These are phyloP conservation scores for Botrytis aclada DNA, from an alignment of 2,329 filamentous ascomycete genomes.

Conservation along the genomic window DNA sequence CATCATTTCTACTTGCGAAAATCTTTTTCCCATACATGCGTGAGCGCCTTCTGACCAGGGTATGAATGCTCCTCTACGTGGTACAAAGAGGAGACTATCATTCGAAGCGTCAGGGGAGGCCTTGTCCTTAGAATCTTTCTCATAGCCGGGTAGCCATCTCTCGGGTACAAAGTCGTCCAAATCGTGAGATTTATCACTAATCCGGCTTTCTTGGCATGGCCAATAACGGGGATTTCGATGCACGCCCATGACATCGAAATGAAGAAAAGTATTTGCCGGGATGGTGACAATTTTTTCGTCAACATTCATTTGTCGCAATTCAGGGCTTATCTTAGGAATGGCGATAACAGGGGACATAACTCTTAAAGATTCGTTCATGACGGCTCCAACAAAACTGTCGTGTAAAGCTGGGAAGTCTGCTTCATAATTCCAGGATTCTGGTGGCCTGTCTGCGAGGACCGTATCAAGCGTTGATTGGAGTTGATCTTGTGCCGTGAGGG, in stretches of 20 bases:
- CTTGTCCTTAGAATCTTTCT: neutral
- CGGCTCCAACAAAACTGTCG: constrained; percentile 68
- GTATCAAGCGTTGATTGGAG: constrained; percentile 68
- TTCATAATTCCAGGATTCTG: constrained; percentile 69
- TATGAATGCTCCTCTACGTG: constrained; percentile 29
- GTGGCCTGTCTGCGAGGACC: constrained; percentile 57
- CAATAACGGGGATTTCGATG: constrained; percentile 57
- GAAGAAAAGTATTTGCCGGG: constrained; percentile 41
- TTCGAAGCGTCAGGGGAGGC: neutral
- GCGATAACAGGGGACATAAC: constrained; percentile 66
- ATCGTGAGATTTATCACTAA: constrained; percentile 27
- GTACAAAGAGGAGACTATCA: neutral
- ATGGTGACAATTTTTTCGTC: constrained; percentile 22
- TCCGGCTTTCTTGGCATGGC: constrained; percentile 38
- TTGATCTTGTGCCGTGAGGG: constrained; percentile 59
- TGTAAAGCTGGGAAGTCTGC: constrained; percentile 61
- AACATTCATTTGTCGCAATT: constrained; percentile 52
- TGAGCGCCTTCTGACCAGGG: constrained; percentile 36
- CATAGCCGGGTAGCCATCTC: constrained; percentile 46
- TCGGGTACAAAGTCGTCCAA: constrained; percentile 51
- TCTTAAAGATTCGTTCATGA: constrained; percentile 75
- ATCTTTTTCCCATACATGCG: constrained; percentile 39
- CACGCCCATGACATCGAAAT: constrained; percentile 43
- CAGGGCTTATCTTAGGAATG: constrained; percentile 64
- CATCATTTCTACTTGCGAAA: constrained; percentile 37